Percentiles rank a stretch among this genome's conserved stretches.
Evolutionary conservation across 306 rosid species (phyloP).

Genomic region (Prunus mume): DNA sequence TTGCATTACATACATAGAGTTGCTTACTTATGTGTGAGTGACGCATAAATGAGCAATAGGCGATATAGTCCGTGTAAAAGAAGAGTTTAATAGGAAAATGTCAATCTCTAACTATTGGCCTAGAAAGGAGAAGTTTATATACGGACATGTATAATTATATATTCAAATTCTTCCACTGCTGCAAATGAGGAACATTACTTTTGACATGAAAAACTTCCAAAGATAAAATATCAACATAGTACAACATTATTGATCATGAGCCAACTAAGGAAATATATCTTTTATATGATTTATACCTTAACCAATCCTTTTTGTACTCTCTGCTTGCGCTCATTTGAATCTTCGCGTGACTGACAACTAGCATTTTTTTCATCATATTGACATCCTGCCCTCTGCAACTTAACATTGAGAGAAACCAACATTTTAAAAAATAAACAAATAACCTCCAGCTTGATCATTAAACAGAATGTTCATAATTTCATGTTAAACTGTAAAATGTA

Average conservation of each 20-base stretch:
- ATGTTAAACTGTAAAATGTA: background rate
- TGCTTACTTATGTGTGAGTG: background rate
- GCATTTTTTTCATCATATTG: background rate
- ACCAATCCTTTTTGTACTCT: background rate
- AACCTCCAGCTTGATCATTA: background rate
- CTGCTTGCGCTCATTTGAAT: background rate
- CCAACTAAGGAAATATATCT: background rate
- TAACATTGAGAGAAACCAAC: background rate
- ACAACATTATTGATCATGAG: background rate
- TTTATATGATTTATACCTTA: background rate
- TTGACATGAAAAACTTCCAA: background rate
- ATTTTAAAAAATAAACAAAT: background rate
- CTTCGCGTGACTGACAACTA: background rate
- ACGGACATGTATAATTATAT: background rate
- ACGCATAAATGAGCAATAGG: background rate
- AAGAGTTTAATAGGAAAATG: background rate
- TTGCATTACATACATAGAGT: background rate
- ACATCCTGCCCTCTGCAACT: constrained; percentile 7
- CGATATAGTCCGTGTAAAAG: background rate
- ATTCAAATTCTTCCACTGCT: background rate
- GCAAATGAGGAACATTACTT: background rate
- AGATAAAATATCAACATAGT: background rate
- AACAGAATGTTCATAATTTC: background rate
- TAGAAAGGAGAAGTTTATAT: background rate
- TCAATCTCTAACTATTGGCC: background rate